Base-by-base conservation (phyloP, 1,139 yeast species). In the Geotrichum bryndzae region DNA sequence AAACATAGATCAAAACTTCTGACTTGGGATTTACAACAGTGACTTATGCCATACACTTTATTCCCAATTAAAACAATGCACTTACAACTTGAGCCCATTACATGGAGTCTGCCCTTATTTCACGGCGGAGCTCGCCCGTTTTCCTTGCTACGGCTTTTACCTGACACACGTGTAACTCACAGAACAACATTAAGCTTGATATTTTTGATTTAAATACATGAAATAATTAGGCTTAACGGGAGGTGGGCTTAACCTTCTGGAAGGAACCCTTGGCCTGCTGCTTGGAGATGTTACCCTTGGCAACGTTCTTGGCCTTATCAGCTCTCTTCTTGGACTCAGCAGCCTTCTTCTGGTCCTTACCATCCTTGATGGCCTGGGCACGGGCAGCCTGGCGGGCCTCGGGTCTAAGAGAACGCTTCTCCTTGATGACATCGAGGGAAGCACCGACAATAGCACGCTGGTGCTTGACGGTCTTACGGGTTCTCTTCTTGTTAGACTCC, bases 371-470 rank as follows among this genome's bases (percentile, higher is more conserved):
- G 80, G 92, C 90, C 79, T 85, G 87, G 68, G 90, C 95, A 86
- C 97, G 94, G 77, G 92, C 88, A 76, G 96, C 96, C 86, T 91
- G 90, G 86, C 97, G 95, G 78, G 88, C 94, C 80, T 92, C 94
- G 79, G 99, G 97, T 84, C 92, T 90, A 80, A 86, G 84, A 74
- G 88, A 76, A 84, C 98, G 91, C 87, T 96, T 90, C 86, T 94
- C 97, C 85, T 90, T 91, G 84, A 94, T 94, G 80, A 90, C 88
- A 73, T 94, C 99, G 76, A 94, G 85, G 77, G 98, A 89, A 79
- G 98, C 99, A 86, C 99, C 99, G 73, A 92, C 98, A 79, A 94
- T 88, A 71, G 96, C 97, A 87, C 99, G 94, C 85, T 92, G 97
- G 82, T 88, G 86, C 89, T 95, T 94, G 82, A 92, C 95, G 77